Percentiles rank a stretch among this genome's conserved stretches.
phyloP scores from a whole-genome alignment of 352 stramenopile genomes.

The Pythium phragmiticola region DNA sequence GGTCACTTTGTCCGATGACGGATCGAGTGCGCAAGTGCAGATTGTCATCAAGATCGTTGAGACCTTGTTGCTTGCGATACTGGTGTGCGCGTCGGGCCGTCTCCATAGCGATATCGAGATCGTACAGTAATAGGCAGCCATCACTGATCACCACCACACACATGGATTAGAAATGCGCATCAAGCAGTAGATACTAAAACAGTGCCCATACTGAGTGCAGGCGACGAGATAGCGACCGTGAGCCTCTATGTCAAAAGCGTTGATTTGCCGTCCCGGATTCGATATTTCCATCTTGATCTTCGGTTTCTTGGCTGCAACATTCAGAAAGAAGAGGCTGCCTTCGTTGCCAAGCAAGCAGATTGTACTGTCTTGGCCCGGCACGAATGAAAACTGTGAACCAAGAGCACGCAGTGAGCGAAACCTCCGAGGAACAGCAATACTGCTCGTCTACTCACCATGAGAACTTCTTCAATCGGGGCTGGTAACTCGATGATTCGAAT shows the following conservation, averaged over 20 bases:
- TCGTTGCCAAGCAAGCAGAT: slow-evolving; percentile 71
- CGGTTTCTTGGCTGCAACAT: slow-evolving; percentile 60
- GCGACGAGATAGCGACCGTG: slow-evolving; percentile 69
- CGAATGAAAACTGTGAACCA: slow-evolving; percentile 54
- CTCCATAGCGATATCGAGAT: slow-evolving; percentile 73
- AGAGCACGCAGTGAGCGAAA: neutral
- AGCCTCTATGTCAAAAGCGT: slow-evolving; percentile 63
- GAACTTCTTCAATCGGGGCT: slow-evolving; percentile 60
- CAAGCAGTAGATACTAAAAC: neutral
- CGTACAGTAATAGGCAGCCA: slow-evolving; percentile 75
- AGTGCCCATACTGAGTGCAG: slow-evolving; percentile 48
- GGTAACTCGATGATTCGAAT: slow-evolving; percentile 85
- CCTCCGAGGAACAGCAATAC: neutral
- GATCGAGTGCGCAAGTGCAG: slow-evolving; percentile 41
- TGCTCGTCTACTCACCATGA: slow-evolving; percentile 37
- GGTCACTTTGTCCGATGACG: slow-evolving; percentile 22
- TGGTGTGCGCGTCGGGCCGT: slow-evolving; percentile 43
- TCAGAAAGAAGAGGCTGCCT: slow-evolving; percentile 70
- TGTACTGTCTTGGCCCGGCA: slow-evolving; percentile 52
- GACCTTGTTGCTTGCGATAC: slow-evolving; percentile 39
- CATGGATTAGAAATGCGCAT: neutral
- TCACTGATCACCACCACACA: slow-evolving; percentile 40
- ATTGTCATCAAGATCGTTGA: slow-evolving; percentile 44
- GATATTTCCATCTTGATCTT: slow-evolving; percentile 79
- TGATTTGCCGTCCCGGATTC: slow-evolving; percentile 49